Conservation (phyloP, 208 protist genomes). For the Leishmania lainsoni region DNA sequence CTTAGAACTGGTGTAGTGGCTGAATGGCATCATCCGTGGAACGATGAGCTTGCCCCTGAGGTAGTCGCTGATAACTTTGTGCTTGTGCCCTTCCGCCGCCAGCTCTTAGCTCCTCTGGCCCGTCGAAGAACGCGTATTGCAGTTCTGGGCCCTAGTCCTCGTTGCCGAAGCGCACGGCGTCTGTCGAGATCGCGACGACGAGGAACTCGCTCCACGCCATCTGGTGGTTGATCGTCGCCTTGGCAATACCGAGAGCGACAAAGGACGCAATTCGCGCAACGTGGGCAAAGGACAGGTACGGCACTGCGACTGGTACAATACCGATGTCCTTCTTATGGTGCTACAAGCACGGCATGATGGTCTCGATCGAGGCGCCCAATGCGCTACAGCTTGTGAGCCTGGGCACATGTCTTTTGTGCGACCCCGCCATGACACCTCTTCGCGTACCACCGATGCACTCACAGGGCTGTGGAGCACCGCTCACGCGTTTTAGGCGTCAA, state of each 20-base stretch:
- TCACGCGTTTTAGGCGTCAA: conserved; percentile 29
- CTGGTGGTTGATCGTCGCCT: conserved; percentile 16
- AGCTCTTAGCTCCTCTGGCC: conserved; percentile 30
- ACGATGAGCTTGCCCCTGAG: conserved; percentile 14
- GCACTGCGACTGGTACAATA: conserved; percentile 29
- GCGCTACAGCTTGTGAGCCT: conserved; percentile 34
- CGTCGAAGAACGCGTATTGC: conserved; percentile 20
- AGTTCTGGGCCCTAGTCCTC: conserved; percentile 28
- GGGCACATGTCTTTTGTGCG: conserved; percentile 20
- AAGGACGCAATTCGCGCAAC: conserved; percentile 22
- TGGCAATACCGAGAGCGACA: conserved; percentile 18
- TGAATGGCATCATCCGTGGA: conserved; percentile 16
- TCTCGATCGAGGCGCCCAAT: conserved; percentile 35
- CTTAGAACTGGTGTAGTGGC: conserved; percentile 24
- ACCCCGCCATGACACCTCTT: conserved; percentile 14
- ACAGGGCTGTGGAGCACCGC: conserved; percentile 25
- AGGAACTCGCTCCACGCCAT: conserved; percentile 32
- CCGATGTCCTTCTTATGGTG: conserved; percentile 26
- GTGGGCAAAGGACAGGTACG: conserved; percentile 27
- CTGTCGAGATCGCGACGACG: conserved; percentile 35
- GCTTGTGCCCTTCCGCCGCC: conserved; percentile 21
- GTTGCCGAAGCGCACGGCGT: conserved; percentile 33
- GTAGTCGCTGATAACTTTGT: conserved; percentile 27
- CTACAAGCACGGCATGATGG: conserved; percentile 34
- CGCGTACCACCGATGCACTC: conserved; percentile 21